Conservation (phyloP, 768 basidiomycete genomes). For the Serpula lacrymans region DNA sequence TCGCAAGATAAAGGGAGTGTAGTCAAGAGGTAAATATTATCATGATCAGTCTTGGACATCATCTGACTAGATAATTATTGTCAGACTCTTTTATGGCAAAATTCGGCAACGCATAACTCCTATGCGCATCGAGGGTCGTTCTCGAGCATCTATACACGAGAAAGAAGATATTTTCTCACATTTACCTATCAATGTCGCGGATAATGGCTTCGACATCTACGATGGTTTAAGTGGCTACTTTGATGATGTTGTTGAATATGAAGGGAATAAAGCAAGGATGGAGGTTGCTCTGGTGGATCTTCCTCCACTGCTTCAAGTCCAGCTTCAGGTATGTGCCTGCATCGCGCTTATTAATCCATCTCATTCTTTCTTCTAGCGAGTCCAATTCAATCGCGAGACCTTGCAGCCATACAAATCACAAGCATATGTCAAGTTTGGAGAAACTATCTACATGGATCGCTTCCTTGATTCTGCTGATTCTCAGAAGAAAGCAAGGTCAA, state of each 20-base stretch:
- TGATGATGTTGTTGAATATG: conserved; percentile 82
- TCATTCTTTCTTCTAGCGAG: conserved; percentile 50
- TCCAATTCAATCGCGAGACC: conserved; percentile 91
- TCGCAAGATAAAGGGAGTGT: conserved; percentile 64
- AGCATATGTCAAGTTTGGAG: conserved; percentile 87
- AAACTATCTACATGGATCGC: conserved; percentile 87
- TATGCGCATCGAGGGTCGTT: conserved; percentile 30
- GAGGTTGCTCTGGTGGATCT: conserved; percentile 82
- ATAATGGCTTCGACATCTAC: conserved; percentile 88
- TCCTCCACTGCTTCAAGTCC: conserved; percentile 90
- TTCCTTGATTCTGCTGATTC: conserved; percentile 78
- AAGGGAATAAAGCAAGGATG: conserved; percentile 84
- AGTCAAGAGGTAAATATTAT: conserved; percentile 64
- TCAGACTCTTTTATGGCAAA: conserved; percentile 85
- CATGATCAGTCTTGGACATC: neutral
- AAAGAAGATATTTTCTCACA: conserved; percentile 94
- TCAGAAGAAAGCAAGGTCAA: conserved; percentile 67
- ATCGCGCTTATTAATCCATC: neutral
- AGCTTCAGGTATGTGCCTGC: conserved; percentile 72
- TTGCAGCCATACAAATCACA: conserved; percentile 94
- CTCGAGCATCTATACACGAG: conserved; percentile 64
- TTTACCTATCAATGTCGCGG: conserved; percentile 87
- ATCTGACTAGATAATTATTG: too few relatives aligned
- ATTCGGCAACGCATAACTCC: conserved; percentile 58
- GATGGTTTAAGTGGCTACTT: conserved; percentile 93